phyloP scores from a whole-genome alignment of 31 red algal species.

The Asparagopsis taxiformis region DNA sequence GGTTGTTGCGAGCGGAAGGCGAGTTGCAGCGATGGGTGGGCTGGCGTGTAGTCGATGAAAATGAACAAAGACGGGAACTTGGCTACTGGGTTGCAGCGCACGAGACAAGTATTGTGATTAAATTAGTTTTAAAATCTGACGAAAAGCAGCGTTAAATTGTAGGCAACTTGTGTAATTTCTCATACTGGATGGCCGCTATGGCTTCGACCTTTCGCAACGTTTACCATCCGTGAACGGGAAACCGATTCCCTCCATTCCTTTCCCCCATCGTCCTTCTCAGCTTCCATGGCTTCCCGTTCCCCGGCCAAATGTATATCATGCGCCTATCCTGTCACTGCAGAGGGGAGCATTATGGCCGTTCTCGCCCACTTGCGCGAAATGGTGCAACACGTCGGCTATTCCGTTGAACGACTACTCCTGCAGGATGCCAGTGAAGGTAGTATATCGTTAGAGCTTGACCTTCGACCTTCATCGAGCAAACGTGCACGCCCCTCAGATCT shows the following conservation, averaged over 20 bases:
- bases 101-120: too few relatives aligned
- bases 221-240: too few relatives aligned
- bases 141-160: too few relatives aligned
- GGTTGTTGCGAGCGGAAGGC: conserved; percentile 1
- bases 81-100: too few relatives aligned
- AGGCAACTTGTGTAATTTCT: too few relatives aligned
- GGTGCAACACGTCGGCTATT: conserved; percentile 38
- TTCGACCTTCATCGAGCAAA: conserved; percentile 4
- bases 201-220: not conserved
- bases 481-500: conserved; percentile 15
- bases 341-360: conserved; percentile 20
- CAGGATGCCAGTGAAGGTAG: conserved; percentile 16
- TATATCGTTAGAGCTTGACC: conserved; percentile 25
- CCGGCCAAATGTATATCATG: conserved; percentile 30
- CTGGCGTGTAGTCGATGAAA: not conserved
- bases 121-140: too few relatives aligned
- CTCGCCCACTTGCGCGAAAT: conserved; percentile 29
- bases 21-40: not conserved
- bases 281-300: not conserved
- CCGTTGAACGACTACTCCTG: conserved; percentile 25
- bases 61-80: not conserved
- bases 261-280: not conserved
- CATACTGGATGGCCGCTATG: not conserved
- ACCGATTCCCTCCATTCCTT: too few relatives aligned
- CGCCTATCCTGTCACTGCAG: conserved; percentile 37